Conservation (phyloP, 164 flowering plant species). For the Umbilicus rupestris region DNA sequence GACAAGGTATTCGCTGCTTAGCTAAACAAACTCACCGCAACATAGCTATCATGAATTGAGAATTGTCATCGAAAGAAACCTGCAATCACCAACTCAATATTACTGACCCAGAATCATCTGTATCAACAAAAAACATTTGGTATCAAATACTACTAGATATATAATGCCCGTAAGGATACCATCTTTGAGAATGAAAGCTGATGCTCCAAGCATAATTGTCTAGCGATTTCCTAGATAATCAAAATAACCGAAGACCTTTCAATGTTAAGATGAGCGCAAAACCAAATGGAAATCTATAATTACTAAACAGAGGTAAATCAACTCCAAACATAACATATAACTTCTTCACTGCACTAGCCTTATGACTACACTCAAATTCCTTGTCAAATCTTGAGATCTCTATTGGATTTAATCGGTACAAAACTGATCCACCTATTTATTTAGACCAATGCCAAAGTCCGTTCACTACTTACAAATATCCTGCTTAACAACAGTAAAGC, state of each 20-base stretch:
- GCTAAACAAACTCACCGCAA: constrained; percentile 44
- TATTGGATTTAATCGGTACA: not conserved
- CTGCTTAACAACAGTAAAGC: too few relatives aligned
- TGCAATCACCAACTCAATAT: constrained; percentile 18
- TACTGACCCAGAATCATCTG: not conserved
- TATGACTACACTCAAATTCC: too few relatives aligned
- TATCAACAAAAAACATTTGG: not conserved
- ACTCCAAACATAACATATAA: not conserved
- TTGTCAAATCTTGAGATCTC: not conserved
- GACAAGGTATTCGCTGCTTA: not conserved
- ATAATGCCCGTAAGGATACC: constrained; percentile 30
- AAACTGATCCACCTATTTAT: not conserved
- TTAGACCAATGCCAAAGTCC: too few relatives aligned
- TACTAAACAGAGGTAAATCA: not conserved
- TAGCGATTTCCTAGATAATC: constrained; percentile 74
- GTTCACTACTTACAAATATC: too few relatives aligned
- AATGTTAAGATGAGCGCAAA: not conserved
- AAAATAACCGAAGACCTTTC: constrained; percentile 7
- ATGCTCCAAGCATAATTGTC: constrained; percentile 84
- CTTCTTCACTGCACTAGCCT: not conserved
- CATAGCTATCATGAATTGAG: constrained; percentile 77
- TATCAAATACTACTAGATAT: not conserved
- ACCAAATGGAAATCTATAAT: not conserved
- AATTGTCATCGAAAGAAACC: constrained; percentile 96
- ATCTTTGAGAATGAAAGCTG: constrained; percentile 72